Evolutionary conservation across 306 rosid genomes (phyloP).

Genomic region (Begonia peltatifolia): DNA sequence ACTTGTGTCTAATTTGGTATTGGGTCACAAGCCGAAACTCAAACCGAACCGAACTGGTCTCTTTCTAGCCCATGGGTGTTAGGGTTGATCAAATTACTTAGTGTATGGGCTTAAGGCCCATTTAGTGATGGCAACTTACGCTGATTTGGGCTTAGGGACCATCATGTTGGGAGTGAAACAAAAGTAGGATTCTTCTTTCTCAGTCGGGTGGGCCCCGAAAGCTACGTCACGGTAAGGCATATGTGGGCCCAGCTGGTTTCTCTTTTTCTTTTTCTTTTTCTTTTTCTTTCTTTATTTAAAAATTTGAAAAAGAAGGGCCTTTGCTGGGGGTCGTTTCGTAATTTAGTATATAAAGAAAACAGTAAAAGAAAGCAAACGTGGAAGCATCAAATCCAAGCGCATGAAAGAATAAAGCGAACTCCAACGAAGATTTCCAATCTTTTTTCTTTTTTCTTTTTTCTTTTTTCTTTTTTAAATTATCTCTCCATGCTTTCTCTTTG

Average conservation of each 20-base stretch:
- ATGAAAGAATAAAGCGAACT: constrained; percentile 45
- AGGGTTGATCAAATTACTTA: too few relatives aligned
- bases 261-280: constrained; percentile 21
- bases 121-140: too few relatives aligned
- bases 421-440: constrained; percentile 46
- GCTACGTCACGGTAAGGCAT: constrained; percentile 21
- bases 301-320: neutral
- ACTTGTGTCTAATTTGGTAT: too few relatives aligned
- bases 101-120: too few relatives aligned
- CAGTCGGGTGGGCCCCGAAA: constrained; percentile 13
- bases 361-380: constrained; percentile 11
- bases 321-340: constrained; percentile 3
- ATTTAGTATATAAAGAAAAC: constrained; percentile 2
- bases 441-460: neutral
- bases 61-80: too few relatives aligned
- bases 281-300: constrained; percentile 10
- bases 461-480: neutral
- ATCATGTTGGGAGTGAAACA: too few relatives aligned
- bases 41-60: too few relatives aligned
- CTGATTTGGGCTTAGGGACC: too few relatives aligned
- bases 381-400: constrained; percentile 39
- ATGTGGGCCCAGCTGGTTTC: constrained; percentile 25
- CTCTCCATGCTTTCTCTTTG: too few relatives aligned
- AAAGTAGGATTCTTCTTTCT: too few relatives aligned
- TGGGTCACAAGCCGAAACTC: too few relatives aligned